Base-by-base conservation (phyloP, 768 basidiomycete genomes). In the Termitomyces sp. region DNA sequence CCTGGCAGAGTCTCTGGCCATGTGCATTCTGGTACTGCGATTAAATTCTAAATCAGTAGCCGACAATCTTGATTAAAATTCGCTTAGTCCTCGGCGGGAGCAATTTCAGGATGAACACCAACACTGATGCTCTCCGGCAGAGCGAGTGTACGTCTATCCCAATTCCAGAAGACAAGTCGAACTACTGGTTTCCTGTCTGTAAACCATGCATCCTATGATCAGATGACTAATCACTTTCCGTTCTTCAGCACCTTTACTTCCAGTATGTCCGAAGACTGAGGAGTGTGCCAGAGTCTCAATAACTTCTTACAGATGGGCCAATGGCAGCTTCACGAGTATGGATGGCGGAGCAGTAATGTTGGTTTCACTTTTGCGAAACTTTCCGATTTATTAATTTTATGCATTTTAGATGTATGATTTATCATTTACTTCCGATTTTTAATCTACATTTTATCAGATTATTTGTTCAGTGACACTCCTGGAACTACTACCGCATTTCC, bases 81-180 rank as follows among this genome's bases (percentile, higher is more conserved):
- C 53, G 25, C 28, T 55, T 55, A 81, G 80, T 80, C 50, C 63
- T 79, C 52, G 81, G 81, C 30, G 80, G 81, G 4, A 80, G 78
- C 68, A 80, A 80, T 61, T 80, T 82, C 66, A 69, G 77, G 41
- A 64, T 73, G 57, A 62, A 63, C 34, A 72, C 72, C 28, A 73
- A 73, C 60, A 80, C 80, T 1, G 70, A 70, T 12, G 58, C 53
- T 10, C 70, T 83, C 25, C 70, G 76, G 40, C 56, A 76, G 55
- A 81, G 80, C 61, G 59, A 75, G 62, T 83, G 81, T 62, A 77
- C 79, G 2, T 78, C 80, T n/a, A 70, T 77, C 55, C 80, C 79
- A 39, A 81, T 83, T 63, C 69, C 71, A 16, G 68, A 83, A 67
- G 80, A 81, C 67, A 79, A 81, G 60, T 80, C 77, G 19, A 74